Evolutionary conservation across 495 filamentous ascomycete genomes (phyloP).

Genomic region (Penicillium paxilli): DNA sequence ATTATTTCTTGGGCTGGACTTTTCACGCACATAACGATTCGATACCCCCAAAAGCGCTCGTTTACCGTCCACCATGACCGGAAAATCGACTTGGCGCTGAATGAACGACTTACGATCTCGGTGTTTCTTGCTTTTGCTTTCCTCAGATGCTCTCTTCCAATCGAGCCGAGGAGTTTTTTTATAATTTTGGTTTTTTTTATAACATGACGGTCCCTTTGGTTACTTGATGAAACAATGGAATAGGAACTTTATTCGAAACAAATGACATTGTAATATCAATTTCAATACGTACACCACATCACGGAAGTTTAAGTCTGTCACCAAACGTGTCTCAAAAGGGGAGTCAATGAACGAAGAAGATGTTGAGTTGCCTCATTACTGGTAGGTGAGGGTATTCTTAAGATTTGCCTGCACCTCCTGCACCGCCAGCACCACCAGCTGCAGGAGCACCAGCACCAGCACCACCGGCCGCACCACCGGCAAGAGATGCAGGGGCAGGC

Average conservation of each 20-base stretch:
- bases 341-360: no score
- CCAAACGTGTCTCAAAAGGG: no score
- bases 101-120: conserved; percentile 20
- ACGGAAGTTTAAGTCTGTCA: neutral
- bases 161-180: neutral
- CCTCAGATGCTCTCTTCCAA: neutral
- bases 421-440: neutral
- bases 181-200: neutral
- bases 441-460: conserved; percentile 10
- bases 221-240: neutral
- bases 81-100: conserved; percentile 7
- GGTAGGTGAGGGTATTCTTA: no score
- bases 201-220: neutral
- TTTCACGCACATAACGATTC: conserved; percentile 17
- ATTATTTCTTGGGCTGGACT: neutral
- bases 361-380: no score
- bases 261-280: neutral
- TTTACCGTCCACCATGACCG: neutral
- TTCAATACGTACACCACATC: neutral
- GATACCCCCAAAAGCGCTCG: conserved; percentile 26
- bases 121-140: conserved; percentile 11
- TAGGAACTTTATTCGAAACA: neutral
- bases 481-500: neutral
- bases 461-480: conserved; percentile 2
- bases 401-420: neutral